Conservation (phyloP, 2,329 filamentous ascomycete genomes). For the Bisporella sp. region DNA sequence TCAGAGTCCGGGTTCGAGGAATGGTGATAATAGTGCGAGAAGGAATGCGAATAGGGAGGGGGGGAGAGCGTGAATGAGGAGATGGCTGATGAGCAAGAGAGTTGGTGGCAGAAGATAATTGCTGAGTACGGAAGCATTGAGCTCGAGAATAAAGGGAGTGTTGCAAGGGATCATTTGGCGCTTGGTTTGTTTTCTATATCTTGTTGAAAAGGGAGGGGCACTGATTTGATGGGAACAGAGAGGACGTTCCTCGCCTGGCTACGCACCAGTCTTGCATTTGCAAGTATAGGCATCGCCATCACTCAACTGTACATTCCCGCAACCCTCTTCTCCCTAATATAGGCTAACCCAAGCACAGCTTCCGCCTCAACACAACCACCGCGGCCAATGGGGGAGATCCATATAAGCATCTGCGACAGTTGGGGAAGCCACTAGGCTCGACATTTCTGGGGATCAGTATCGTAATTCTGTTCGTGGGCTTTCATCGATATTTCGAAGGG, state of each 20-base stretch:
- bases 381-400: slow-evolving; percentile 18
- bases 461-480: slow-evolving; percentile 67
- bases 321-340: background rate
- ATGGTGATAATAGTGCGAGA: no score
- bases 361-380: slow-evolving; percentile 66
- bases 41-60: background rate
- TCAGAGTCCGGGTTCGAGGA: background rate
- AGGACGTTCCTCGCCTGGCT: slow-evolving; percentile 83
- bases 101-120: slow-evolving; percentile 46
- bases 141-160: slow-evolving; percentile 79
- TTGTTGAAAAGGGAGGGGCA: background rate
- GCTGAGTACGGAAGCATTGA: slow-evolving; percentile 50
- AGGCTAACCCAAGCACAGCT: slow-evolving; percentile 28
- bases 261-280: slow-evolving; percentile 73
- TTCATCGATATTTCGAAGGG: slow-evolving; percentile 69
- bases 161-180: slow-evolving; percentile 75
- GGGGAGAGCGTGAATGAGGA: slow-evolving; percentile 5
- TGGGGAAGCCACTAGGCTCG: slow-evolving; percentile 69
- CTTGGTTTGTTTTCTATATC: slow-evolving; percentile 46
- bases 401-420: slow-evolving; percentile 43
- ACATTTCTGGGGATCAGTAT: slow-evolving; percentile 73
- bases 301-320: slow-evolving; percentile 52
- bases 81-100: slow-evolving; percentile 23
- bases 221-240: slow-evolving; percentile 43
- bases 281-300: slow-evolving; percentile 74